Conservation (phyloP, 805 yeast genomes). For the Saccharomycopsis sp. region DNA sequence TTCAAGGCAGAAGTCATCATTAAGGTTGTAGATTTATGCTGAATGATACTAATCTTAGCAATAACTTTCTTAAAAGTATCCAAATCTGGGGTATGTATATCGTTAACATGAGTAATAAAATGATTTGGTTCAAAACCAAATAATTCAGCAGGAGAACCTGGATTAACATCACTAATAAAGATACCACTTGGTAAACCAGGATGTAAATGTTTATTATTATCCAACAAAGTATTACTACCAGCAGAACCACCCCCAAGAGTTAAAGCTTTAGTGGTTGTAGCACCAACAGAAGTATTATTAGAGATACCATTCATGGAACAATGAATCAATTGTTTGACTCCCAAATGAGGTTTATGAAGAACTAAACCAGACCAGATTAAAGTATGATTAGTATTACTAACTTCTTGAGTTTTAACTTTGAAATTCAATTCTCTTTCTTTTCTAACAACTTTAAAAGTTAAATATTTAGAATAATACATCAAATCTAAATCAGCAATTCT, state of each 20-base stretch:
- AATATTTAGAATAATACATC: constrained; percentile 18
- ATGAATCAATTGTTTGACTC: constrained; percentile 17
- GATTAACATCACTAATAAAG: constrained; percentile 17
- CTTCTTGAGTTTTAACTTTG: constrained; percentile 18
- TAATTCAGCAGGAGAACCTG: constrained; percentile 18
- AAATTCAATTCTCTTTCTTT: constrained; percentile 18
- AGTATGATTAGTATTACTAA: constrained; percentile 17
- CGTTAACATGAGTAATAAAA: constrained; percentile 19
- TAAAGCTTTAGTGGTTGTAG: constrained; percentile 17
- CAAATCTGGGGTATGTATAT: constrained; percentile 18
- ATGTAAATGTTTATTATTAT: constrained; percentile 16
- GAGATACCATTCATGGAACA: constrained; percentile 18
- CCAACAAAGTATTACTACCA: constrained; percentile 6
- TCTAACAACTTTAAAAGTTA: constrained; percentile 18
- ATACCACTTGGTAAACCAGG: constrained; percentile 19
- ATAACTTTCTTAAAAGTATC: constrained; percentile 19
- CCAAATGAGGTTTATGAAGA: constrained; percentile 18
- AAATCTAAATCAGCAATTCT: constrained; percentile 18
- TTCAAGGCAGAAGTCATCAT: constrained; percentile 20
- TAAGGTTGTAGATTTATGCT: constrained; percentile 17
- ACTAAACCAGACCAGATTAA: constrained; percentile 19
- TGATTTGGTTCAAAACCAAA: constrained; percentile 17
- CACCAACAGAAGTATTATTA: constrained; percentile 17
- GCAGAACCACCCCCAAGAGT: constrained; percentile 11
- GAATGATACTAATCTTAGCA: constrained; percentile 19